phyloP scores from a whole-genome alignment of 1,284 basidiomycete genomes.

The Phaffia rhodozyma region DNA sequence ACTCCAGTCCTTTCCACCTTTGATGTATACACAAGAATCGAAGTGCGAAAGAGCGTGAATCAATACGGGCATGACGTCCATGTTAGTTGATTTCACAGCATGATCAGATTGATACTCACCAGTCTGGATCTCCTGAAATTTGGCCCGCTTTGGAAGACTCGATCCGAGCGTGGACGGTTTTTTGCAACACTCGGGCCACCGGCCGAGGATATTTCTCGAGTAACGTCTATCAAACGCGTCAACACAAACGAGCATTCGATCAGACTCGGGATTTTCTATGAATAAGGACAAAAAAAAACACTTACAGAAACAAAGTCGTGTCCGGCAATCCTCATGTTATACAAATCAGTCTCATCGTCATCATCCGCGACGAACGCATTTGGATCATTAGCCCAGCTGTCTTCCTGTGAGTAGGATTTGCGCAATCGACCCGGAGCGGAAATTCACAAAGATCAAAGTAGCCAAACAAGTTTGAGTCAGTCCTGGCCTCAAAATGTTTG shows the following conservation, averaged over 20 bases:
- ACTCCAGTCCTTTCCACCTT: conserved; percentile 85
- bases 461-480: neutral
- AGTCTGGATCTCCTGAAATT: conserved; percentile 29
- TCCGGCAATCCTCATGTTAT: conserved; percentile 68
- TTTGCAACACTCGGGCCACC: conserved; percentile 48
- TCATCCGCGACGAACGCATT: conserved; percentile 91
- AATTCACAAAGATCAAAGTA: neutral
- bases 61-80: too few relatives aligned
- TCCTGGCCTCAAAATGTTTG: neutral
- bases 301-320: conserved; percentile 71
- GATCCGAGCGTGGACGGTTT: conserved; percentile 42
- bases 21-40: conserved; percentile 9
- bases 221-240: conserved; percentile 44
- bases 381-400: conserved; percentile 75
- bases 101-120: conserved; percentile 26
- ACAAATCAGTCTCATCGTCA: conserved; percentile 75
- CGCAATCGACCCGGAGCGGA: neutral
- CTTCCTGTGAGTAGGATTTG: conserved; percentile 48
- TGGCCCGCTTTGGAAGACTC: conserved; percentile 26
- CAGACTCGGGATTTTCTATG: neutral
- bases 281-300: conserved; percentile 12
- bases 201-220: conserved; percentile 53
- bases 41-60: too few relatives aligned
- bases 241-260: neutral
- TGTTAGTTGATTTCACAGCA: neutral